phyloP scores from a whole-genome alignment of 805 yeast species.

The Yarrowia osloensis region DNA sequence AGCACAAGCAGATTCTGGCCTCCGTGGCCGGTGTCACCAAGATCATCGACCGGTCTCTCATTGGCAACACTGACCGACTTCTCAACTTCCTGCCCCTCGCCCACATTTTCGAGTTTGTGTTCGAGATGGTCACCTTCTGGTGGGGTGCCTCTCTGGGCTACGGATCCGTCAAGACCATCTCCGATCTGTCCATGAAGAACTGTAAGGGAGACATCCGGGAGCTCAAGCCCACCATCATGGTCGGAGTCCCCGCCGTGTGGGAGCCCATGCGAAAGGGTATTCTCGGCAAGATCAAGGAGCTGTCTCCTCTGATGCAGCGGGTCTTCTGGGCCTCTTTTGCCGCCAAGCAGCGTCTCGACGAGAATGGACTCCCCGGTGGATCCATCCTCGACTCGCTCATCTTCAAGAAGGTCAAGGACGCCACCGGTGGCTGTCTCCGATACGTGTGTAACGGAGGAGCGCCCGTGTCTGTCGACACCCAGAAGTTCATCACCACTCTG shows the following conservation, averaged over 20 bases:
- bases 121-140: slow-evolving; percentile 74
- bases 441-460: slow-evolving; percentile 88
- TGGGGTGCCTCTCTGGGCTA: slow-evolving; percentile 94
- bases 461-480: slow-evolving; percentile 79
- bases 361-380: slow-evolving; percentile 69
- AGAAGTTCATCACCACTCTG: slow-evolving; percentile 71
- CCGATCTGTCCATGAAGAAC: slow-evolving; percentile 77
- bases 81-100: slow-evolving; percentile 93
- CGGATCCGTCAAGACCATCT: slow-evolving; percentile 87
- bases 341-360: slow-evolving; percentile 65
- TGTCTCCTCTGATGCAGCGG: slow-evolving; percentile 68
- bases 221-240: slow-evolving; percentile 91
- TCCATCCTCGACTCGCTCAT: slow-evolving; percentile 70
- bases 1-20: slow-evolving; percentile 69
- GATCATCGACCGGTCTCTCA: slow-evolving; percentile 55
- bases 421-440: slow-evolving; percentile 89
- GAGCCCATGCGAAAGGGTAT: slow-evolving; percentile 94
- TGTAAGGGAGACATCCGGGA: slow-evolving; percentile 86
- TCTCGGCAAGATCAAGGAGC: slow-evolving; percentile 65
- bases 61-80: slow-evolving; percentile 64
- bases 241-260: slow-evolving; percentile 99
- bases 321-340: slow-evolving; percentile 86
- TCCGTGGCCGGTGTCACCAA: slow-evolving; percentile 83
- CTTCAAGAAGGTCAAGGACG: slow-evolving; percentile 85
- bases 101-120: slow-evolving; percentile 89